Evolutionary conservation across 352 stramenopile species (phyloP).

Genomic region (Thraustochytrium striatum): DNA sequence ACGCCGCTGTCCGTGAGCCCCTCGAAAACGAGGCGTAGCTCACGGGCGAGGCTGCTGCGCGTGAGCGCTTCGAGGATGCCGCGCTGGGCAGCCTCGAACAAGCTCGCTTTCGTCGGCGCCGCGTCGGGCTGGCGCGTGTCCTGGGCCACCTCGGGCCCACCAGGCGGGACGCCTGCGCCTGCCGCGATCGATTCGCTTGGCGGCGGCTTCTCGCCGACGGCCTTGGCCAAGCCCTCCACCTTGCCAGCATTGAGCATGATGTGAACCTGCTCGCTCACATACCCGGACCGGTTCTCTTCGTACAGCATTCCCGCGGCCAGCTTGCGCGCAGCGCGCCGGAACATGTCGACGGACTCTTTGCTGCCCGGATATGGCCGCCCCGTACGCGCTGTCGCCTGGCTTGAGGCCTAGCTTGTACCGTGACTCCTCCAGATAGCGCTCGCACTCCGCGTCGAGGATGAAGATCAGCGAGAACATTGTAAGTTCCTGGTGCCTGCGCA

Average conservation of each 20-base stretch:
- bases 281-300: constrained; percentile 39
- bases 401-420: constrained; percentile 25
- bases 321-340: constrained; percentile 33
- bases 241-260: constrained; percentile 8
- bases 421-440: constrained; percentile 35
- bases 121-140: no score
- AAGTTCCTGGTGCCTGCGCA: neutral
- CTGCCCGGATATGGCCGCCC: constrained; percentile 21
- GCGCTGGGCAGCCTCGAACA: neutral
- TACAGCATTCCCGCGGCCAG: constrained; percentile 21
- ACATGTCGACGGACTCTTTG: constrained; percentile 32
- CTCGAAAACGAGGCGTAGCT: constrained; percentile 12
- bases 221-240: no score
- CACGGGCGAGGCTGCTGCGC: neutral
- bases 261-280: constrained; percentile 28
- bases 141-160: no score
- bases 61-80: neutral
- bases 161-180: no score
- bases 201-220: no score
- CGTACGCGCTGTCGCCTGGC: constrained; percentile 15
- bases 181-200: no score
- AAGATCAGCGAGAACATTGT: constrained; percentile 44
- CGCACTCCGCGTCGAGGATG: constrained; percentile 25
- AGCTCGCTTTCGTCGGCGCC: no score
- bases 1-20: constrained; percentile 25